Base-by-base conservation (phyloP, 1,139 yeast species). In the Candida pseudoviswanathii region DNA sequence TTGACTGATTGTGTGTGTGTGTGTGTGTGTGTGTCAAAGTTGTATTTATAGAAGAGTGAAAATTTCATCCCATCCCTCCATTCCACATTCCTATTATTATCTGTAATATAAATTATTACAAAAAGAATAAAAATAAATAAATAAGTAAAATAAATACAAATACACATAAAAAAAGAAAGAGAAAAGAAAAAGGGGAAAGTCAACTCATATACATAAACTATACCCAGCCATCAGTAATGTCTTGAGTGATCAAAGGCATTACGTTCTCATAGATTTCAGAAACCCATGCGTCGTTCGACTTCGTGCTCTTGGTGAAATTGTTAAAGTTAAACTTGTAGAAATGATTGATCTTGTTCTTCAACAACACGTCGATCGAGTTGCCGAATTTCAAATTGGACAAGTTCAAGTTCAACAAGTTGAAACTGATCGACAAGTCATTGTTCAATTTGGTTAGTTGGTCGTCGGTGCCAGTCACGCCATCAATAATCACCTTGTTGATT, bases 1-100 rank as follows among this genome's bases (percentile, higher is more conserved):
- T 92, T 51, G 98, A 94, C 62, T 75, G 63, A 55, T 29, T 33
- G 16, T 16, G 16, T 16, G 16, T n/a, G n/a, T n/a, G n/a, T n/a
- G n/a, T n/a, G n/a, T n/a, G n/a, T n/a, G n/a, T n/a, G n/a, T n/a
- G n/a, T n/a, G 16, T 16, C 16, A 16, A 27, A 27, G 30, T 6
- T 8, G 9, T 6, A 27, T 5, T 27, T 27, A 27, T 27, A 27
- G 30, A 27, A 27, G 30, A 27, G 16, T 16, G 16, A 16, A 16
- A 16, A 2, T 16, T 16, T 16, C 2, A 16, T 16, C 16, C 16
- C 16, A 16, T 16, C 16, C 16, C 16, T 16, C 16, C 16, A 16
- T 16, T 2, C 16, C 16, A 16, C 26, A 24, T 7, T 24, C 16
- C 9, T 11, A 4, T n/a, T 42, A 16, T 30, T 29, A 5, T 5